These are phyloP conservation scores for Lathyrus tuberosus DNA, from an alignment of 306 rosid species.

Conservation along the genomic window DNA sequence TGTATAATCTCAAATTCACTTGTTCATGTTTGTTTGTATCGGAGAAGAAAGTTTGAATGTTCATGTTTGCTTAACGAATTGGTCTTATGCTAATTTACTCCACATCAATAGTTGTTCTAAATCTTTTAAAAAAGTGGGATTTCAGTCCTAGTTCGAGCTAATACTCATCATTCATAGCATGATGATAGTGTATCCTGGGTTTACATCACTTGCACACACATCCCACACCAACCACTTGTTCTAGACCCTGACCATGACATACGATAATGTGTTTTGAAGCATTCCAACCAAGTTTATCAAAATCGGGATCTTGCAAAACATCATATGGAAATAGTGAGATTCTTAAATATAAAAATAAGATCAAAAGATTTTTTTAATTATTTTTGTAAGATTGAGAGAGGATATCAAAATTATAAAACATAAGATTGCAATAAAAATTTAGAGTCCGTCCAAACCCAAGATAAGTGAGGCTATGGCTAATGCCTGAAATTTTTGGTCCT, in stretches of 20 bases:
- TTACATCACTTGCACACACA: neutral
- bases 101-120: neutral
- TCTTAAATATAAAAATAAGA: too few relatives aligned
- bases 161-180: neutral
- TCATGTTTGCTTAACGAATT: neutral
- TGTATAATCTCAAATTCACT: neutral
- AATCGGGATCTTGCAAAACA: too few relatives aligned
- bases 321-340: too few relatives aligned
- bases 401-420: too few relatives aligned
- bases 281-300: neutral
- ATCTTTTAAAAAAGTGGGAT: neutral
- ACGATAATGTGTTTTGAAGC: neutral
- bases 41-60: neutral
- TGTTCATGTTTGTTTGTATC: neutral
- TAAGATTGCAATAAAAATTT: too few relatives aligned
- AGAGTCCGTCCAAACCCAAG: too few relatives aligned
- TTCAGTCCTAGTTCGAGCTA: neutral
- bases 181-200: neutral
- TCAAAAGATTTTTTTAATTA: too few relatives aligned
- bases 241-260: neutral
- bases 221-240: neutral
- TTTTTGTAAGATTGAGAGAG: too few relatives aligned
- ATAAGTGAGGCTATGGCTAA: too few relatives aligned
- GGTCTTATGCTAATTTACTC: neutral
- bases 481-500: too few relatives aligned